Evolutionary conservation across 2,329 filamentous ascomycete species (phyloP), one percentile per base, ranked within the genome.

Genomic region (Xylaria sp.): DNA sequence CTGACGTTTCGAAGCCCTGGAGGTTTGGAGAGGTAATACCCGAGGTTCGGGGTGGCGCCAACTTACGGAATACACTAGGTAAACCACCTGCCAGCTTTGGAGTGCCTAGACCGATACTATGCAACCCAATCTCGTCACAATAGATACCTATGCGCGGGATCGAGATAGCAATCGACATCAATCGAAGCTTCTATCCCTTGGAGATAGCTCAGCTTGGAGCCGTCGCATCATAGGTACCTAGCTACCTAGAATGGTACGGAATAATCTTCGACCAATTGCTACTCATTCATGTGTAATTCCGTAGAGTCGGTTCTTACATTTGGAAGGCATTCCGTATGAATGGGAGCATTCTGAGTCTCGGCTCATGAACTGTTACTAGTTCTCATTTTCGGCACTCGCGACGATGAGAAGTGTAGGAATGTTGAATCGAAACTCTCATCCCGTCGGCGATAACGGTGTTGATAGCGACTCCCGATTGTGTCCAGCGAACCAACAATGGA

Each of bases 401-500:
- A 42, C 11, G 9, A 42, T 42, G 7, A 13, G 1, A 10, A 35
- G 46, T n/a, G 6, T 30, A 52, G 16, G 16, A 16, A 16, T 39
- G 37, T 47, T 49, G 23, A 8, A 13, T 42, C 48, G 44, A 19
- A 13, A 11, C 48, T 57, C 57, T 46, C 58, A 48, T 58, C 23
- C 18, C 35, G 46, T 34, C 47, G 13, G 5, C 65, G 23, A 30
- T 30, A 30, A 30, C 23, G 23, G 23, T 30, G 23, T 30, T 30
- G 65, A 81, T 82, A 79, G 74, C 79, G 60, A 75, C 79, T 47
- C 81, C 82, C 23, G 23, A 30, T 4, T 30, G 23, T 30, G 4
- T 50, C 52, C 39, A 44, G 23, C 37, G 35, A 55, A 35, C 49
- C 55, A 60, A 60, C 59, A 34, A 60, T 35, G 34, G n/a, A n/a